Evolutionary conservation across 352 stramenopile species (phyloP).

Genomic region (Phytophthora fragariae): DNA sequence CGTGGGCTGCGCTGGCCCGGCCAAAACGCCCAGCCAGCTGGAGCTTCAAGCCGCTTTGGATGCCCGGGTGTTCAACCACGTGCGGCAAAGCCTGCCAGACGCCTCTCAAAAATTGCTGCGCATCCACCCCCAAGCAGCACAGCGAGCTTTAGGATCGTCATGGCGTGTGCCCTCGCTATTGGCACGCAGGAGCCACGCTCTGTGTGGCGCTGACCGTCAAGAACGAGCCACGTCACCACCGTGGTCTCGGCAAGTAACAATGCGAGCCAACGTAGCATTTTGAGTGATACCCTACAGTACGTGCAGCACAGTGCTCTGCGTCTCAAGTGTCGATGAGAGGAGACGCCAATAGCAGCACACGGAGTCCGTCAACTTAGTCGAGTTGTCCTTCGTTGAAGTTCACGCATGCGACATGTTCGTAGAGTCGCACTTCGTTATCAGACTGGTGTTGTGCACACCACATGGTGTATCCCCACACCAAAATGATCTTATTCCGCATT

Average conservation of each 20-base stretch:
- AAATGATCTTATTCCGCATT: constrained; percentile 27
- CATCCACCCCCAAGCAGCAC: constrained; percentile 12
- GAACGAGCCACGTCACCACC: constrained; percentile 7
- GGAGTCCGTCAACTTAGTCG: constrained; percentile 2
- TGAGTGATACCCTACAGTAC: neutral
- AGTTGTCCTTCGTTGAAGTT: constrained; percentile 22
- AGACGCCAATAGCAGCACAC: no score
- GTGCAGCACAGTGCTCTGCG: neutral
- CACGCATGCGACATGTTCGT: constrained; percentile 24
- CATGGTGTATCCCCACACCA: constrained; percentile 16
- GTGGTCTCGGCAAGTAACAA: neutral
- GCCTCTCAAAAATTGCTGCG: constrained; percentile 11
- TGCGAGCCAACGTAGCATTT: constrained; percentile 6
- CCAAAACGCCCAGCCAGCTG: constrained; percentile 9
- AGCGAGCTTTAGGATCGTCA: neutral
- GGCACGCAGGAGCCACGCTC: neutral
- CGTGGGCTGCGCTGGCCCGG: constrained; percentile 16
- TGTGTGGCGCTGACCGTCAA: neutral
- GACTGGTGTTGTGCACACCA: constrained; percentile 5
- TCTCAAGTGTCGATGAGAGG: neutral
- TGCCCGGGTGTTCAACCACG: constrained; percentile 2
- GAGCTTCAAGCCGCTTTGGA: constrained; percentile 19
- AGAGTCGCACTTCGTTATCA: constrained; percentile 12
- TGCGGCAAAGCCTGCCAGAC: neutral
- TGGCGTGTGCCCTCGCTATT: neutral